A percentile compares a stretch with the other conserved stretches of the same genome.
These are phyloP conservation scores for Fusarium acutatum DNA, from an alignment of 2,329 filamentous ascomycete genomes.

Conservation along the genomic window DNA sequence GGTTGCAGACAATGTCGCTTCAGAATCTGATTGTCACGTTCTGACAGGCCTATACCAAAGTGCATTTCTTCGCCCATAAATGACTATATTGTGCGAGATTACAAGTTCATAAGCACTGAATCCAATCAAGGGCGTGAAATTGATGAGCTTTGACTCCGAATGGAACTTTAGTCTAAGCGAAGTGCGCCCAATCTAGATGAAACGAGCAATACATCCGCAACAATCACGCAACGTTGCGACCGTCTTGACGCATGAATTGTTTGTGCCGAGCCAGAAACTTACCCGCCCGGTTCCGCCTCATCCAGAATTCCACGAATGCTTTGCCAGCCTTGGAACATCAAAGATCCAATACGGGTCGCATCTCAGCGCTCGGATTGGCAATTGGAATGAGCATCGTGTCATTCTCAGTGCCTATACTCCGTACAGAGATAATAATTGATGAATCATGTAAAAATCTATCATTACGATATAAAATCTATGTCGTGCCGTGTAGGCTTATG, in stretches of 20 bases:
- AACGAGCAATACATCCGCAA: not conserved
- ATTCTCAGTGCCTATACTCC: no score
- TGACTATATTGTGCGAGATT: not conserved
- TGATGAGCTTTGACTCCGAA: not conserved
- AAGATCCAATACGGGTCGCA: not conserved
- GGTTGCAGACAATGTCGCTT: not conserved
- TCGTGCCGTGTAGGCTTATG: constrained; percentile 22
- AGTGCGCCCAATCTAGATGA: not conserved
- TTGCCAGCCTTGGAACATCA: not conserved
- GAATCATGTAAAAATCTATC: constrained; percentile 12
- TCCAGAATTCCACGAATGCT: not conserved
- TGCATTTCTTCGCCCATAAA: not conserved
- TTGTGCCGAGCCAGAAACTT: not conserved
- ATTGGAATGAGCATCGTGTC: not conserved
- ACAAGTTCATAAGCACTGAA: not conserved
- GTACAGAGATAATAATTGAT: not conserved
- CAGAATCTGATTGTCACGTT: not conserved
- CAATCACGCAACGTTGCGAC: not conserved
- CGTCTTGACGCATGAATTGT: not conserved
- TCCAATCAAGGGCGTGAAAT: not conserved
- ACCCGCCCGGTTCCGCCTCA: not conserved
- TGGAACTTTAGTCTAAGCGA: not conserved
- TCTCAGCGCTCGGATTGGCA: not conserved
- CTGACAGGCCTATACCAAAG: not conserved
- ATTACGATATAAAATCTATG: constrained; percentile 31